A percentile compares a stretch with the other conserved stretches of the same genome.
phyloP scores from a whole-genome alignment of 495 filamentous ascomycete genomes.

The Xylaria grammica region DNA sequence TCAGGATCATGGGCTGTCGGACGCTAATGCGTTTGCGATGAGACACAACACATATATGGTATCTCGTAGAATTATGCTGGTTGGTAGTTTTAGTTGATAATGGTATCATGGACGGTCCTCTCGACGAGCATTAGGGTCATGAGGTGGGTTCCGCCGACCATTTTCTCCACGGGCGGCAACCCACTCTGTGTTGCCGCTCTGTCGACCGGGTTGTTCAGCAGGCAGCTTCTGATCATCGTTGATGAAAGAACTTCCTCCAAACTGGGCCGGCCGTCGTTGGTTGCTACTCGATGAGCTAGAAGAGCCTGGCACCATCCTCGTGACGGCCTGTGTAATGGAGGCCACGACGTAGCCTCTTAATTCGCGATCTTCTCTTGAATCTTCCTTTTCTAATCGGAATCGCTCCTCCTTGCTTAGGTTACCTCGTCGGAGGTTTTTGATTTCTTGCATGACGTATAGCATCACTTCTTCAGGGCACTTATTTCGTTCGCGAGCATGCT shows the following conservation, averaged over 20 bases:
- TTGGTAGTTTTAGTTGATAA: too few species aligned
- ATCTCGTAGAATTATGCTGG: not conserved
- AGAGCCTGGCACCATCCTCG: slow-evolving; percentile 46
- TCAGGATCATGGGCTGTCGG: not conserved
- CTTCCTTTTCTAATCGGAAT: slow-evolving; percentile 84
- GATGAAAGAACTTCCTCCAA: slow-evolving; percentile 16
- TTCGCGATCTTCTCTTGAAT: slow-evolving; percentile 84
- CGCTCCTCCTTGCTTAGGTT: slow-evolving; percentile 80
- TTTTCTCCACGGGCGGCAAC: slow-evolving; percentile 63
- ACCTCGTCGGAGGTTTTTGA: slow-evolving; percentile 77
- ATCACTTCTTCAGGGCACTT: slow-evolving; percentile 86
- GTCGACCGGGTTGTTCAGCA: slow-evolving; percentile 59
- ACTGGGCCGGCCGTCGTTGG: slow-evolving; percentile 26
- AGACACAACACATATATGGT: not conserved
- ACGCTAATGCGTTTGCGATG: not conserved
- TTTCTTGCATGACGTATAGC: slow-evolving; percentile 86
- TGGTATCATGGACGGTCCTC: slow-evolving; percentile 1
- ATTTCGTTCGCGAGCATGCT: slow-evolving; percentile 73
- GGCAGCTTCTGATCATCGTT: slow-evolving; percentile 56
- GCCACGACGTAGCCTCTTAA: slow-evolving; percentile 75
- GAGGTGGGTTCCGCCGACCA: slow-evolving; percentile 47
- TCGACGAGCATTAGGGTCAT: slow-evolving; percentile 37
- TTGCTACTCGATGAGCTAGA: slow-evolving; percentile 24
- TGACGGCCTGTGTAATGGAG: slow-evolving; percentile 67
- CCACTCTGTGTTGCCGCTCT: slow-evolving; percentile 70